Evolutionary conservation across 2,329 filamentous ascomycete species (phyloP).

Genomic region (Septoria linicola): DNA sequence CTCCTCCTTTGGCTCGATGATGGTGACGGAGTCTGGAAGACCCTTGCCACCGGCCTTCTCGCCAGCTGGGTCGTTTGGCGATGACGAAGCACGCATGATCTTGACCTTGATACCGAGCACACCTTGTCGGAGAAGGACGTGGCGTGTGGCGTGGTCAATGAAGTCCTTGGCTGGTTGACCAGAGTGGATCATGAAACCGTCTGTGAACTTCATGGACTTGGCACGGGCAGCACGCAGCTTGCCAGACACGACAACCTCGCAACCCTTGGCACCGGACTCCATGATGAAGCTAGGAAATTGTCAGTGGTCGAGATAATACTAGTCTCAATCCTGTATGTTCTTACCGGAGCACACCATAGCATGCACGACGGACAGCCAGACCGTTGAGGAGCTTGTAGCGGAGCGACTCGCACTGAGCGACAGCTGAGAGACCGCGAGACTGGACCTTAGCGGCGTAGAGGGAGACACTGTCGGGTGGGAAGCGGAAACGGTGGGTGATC

Average conservation of each 20-base stretch:
- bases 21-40: conserved; percentile 96
- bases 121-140: conserved; percentile 99
- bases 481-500: conserved; percentile 99
- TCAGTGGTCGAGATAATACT: background rate
- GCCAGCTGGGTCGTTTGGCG: conserved; percentile 79
- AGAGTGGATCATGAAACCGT: conserved; percentile 99
- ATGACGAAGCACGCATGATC: conserved; percentile 94
- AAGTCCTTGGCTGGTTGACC: conserved; percentile 99
- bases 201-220: conserved; percentile 99
- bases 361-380: conserved; percentile 95
- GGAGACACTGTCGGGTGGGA: conserved; percentile 99
- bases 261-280: conserved; percentile 99
- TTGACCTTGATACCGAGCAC: conserved; percentile 99
- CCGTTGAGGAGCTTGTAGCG: conserved; percentile 99
- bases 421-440: conserved; percentile 99
- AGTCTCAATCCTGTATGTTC: conserved; percentile 10
- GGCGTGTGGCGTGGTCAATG: conserved; percentile 96
- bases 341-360: conserved; percentile 87
- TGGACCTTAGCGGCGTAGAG: conserved; percentile 99
- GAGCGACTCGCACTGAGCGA: conserved; percentile 99
- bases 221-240: conserved; percentile 98
- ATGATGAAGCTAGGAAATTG: conserved; percentile 73
- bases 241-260: conserved; percentile 98
- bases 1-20: conserved; percentile 99
- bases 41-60: conserved; percentile 97